A percentile compares a stretch with the other conserved stretches of the same genome.
phyloP scores from a whole-genome alignment of 2,329 filamentous ascomycete species.

The Aspergillus sp. region DNA sequence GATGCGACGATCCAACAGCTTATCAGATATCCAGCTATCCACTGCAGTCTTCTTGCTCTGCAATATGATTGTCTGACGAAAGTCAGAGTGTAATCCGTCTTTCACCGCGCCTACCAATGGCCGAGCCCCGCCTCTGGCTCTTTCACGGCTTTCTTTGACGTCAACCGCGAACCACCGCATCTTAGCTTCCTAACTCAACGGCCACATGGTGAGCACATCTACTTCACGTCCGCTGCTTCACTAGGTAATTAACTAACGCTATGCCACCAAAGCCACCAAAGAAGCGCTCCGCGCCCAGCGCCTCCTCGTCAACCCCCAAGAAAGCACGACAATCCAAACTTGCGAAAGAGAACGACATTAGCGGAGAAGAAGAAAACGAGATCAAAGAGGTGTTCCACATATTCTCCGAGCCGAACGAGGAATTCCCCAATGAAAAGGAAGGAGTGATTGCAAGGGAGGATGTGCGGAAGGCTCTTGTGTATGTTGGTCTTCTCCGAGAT shows the following conservation, averaged over 20 bases:
- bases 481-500: conserved; percentile 32
- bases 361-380: conserved; percentile 79
- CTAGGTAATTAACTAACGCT: background rate
- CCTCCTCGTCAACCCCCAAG: conserved; percentile 34
- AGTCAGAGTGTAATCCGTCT: background rate
- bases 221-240: background rate
- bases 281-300: conserved; percentile 32
- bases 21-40: background rate
- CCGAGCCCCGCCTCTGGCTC: background rate
- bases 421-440: conserved; percentile 69
- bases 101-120: conserved; percentile 4
- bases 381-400: conserved; percentile 87
- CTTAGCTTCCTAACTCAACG: background rate
- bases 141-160: conserved; percentile 12
- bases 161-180: background rate
- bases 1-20: conserved; percentile 2
- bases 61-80: background rate
- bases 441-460: conserved; percentile 68
- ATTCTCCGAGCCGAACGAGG: conserved; percentile 61
- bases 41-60: background rate
- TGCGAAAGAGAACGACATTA: conserved; percentile 86
- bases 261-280: conserved; percentile 34
- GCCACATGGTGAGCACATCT: conserved; percentile 21
- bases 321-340: conserved; percentile 73
- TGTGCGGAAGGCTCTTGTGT: conserved; percentile 73